Evolutionary conservation across 2,329 filamentous ascomycete genomes (phyloP).

Genomic region (Periconia digitata): DNA sequence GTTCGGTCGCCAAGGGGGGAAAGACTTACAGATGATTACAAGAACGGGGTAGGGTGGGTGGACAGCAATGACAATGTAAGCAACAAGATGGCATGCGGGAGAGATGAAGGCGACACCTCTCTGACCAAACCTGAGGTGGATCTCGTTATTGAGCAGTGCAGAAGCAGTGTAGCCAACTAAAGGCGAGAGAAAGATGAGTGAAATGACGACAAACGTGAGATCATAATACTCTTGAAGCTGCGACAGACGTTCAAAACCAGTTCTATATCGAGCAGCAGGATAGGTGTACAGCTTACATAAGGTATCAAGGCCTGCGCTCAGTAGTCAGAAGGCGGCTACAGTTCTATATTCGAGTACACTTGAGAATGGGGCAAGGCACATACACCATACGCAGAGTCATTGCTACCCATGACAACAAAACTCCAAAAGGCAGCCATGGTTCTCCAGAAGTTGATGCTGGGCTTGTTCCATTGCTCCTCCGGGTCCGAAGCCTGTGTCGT

Average conservation of each 20-base stretch:
- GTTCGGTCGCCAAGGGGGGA: background rate
- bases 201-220: slow-evolving; percentile 64
- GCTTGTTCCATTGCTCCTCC: slow-evolving; percentile 65
- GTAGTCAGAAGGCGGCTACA: too few species aligned
- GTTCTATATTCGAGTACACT: background rate
- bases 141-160: slow-evolving; percentile 64
- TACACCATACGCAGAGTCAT: slow-evolving; percentile 67
- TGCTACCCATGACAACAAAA: slow-evolving; percentile 68
- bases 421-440: slow-evolving; percentile 62
- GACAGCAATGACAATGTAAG: slow-evolving; percentile 65
- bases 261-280: background rate
- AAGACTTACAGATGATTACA: slow-evolving; percentile 53
- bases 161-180: slow-evolving; percentile 66
- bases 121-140: slow-evolving; percentile 68
- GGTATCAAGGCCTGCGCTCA: slow-evolving; percentile 47
- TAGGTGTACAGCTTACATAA: slow-evolving; percentile 39
- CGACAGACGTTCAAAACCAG: background rate
- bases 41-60: slow-evolving; percentile 72
- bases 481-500: slow-evolving; percentile 45
- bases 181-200: slow-evolving; percentile 67
- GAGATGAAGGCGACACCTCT: slow-evolving; percentile 69
- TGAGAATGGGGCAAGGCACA: slow-evolving; percentile 26
- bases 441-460: slow-evolving; percentile 60
- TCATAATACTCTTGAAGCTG: slow-evolving; percentile 65
- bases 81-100: slow-evolving; percentile 63